Conservation (phyloP, 2,329 filamentous ascomycete genomes). For the Penicillium crustosum region DNA sequence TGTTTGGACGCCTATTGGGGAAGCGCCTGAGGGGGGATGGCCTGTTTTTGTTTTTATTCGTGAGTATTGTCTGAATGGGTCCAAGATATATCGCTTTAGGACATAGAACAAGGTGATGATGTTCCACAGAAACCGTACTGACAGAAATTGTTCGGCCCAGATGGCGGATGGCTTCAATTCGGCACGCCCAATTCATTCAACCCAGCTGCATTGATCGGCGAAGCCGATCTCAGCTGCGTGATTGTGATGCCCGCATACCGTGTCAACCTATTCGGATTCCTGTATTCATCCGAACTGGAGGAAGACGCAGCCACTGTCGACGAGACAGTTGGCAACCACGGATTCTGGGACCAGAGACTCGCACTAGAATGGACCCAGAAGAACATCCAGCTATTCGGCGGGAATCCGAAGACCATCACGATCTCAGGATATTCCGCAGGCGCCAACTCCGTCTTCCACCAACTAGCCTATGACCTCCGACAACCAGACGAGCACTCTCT, state of each 20-base stretch:
- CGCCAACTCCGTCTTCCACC: constrained; percentile 57
- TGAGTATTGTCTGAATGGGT: constrained; percentile 28
- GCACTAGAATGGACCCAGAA: constrained; percentile 58
- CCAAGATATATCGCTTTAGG: no score
- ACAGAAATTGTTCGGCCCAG: constrained; percentile 27
- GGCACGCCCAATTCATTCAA: constrained; percentile 52
- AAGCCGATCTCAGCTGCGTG: constrained; percentile 52
- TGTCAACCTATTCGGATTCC: constrained; percentile 57
- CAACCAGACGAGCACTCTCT: constrained; percentile 48
- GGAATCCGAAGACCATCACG: constrained; percentile 53
- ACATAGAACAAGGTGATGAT: neutral
- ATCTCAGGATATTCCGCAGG: constrained; percentile 57
- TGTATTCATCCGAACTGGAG: constrained; percentile 51
- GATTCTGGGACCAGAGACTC: constrained; percentile 59
- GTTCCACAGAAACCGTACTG: neutral
- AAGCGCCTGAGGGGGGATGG: constrained; percentile 50
- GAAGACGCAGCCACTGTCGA: constrained; percentile 20
- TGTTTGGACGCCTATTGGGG: constrained; percentile 54
- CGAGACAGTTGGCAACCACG: constrained; percentile 50
- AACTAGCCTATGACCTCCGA: constrained; percentile 57
- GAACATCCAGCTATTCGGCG: constrained; percentile 54
- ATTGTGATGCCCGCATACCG: constrained; percentile 58
- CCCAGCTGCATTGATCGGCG: constrained; percentile 48
- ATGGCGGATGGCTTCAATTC: constrained; percentile 59
- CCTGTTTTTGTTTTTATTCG: constrained; percentile 60